A percentile compares a stretch with the other conserved stretches of the same genome.
Evolutionary conservation across 2,329 filamentous ascomycete species (phyloP).

Genomic region (Tympanopsis confertula): DNA sequence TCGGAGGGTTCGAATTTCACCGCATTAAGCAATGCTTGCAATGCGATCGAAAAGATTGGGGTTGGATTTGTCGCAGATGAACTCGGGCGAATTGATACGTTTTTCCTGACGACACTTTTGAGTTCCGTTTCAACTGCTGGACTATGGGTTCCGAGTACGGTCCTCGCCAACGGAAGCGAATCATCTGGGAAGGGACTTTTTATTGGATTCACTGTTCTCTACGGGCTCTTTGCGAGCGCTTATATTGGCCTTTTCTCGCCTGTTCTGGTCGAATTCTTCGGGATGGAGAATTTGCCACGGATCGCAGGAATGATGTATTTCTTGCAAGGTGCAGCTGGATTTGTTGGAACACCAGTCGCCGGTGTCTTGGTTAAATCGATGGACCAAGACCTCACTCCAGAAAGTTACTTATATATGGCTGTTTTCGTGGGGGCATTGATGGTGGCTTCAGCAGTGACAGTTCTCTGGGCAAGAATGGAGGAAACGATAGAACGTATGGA

Average conservation of each 20-base stretch:
- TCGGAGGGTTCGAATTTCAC: slow-evolving; percentile 23
- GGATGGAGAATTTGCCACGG: slow-evolving; percentile 19
- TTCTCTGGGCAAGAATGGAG: not conserved
- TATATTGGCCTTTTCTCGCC: slow-evolving; percentile 26
- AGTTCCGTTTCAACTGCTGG: slow-evolving; percentile 13
- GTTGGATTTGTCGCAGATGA: slow-evolving; percentile 22
- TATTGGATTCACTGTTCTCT: slow-evolving; percentile 17
- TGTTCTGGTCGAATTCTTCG: slow-evolving; percentile 22
- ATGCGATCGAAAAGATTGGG: slow-evolving; percentile 19
- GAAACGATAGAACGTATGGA: not conserved
- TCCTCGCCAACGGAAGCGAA: slow-evolving; percentile 1
- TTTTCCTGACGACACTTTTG: slow-evolving; percentile 16
- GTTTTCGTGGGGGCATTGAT: not conserved
- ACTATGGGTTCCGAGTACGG: slow-evolving; percentile 12
- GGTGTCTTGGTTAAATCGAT: slow-evolving; percentile 11
- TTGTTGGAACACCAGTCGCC: slow-evolving; percentile 22
- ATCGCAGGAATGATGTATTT: slow-evolving; percentile 24
- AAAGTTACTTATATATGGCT: not conserved
- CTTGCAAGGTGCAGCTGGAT: slow-evolving; percentile 20
- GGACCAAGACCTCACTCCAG: not conserved
- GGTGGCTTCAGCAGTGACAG: not conserved
- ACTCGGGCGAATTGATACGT: slow-evolving; percentile 21
- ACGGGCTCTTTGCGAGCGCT: slow-evolving; percentile 22
- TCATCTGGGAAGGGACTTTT: slow-evolving; percentile 10
- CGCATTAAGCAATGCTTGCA: slow-evolving; percentile 22